Evolutionary conservation across 805 yeast genomes (phyloP).

Genomic region (Sugiyamaella lignohabitans): DNA sequence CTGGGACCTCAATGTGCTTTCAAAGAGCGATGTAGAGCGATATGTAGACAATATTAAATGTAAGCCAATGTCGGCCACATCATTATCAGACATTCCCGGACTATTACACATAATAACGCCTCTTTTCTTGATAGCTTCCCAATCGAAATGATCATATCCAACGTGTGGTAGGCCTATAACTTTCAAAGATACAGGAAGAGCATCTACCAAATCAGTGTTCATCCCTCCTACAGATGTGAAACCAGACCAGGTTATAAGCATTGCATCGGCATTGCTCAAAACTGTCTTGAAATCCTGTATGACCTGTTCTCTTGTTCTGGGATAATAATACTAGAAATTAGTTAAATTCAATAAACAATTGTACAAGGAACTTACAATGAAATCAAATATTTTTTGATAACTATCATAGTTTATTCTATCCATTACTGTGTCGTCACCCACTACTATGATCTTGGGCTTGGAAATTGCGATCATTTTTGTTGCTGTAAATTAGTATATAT

Average conservation of each 20-base stretch:
- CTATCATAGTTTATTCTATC: not conserved
- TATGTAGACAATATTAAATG: slow-evolving; percentile 52
- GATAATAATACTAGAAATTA: not conserved
- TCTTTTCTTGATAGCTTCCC: slow-evolving; percentile 34
- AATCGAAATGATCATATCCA: slow-evolving; percentile 52
- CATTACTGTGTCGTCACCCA: slow-evolving; percentile 28
- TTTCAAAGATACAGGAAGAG: slow-evolving; percentile 43
- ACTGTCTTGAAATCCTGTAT: slow-evolving; percentile 35
- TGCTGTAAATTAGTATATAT: too few relatives aligned
- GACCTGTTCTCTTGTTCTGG: not conserved
- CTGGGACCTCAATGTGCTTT: slow-evolving; percentile 36
- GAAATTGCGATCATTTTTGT: not conserved
- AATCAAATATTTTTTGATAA: not conserved
- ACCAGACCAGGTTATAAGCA: slow-evolving; percentile 51
- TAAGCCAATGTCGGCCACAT: slow-evolving; percentile 69
- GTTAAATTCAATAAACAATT: not conserved
- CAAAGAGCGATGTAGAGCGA: slow-evolving; percentile 49
- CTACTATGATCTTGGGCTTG: not conserved
- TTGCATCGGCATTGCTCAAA: slow-evolving; percentile 40
- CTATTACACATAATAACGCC: slow-evolving; percentile 56
- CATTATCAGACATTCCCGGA: slow-evolving; percentile 44
- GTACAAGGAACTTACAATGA: not conserved
- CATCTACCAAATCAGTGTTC: slow-evolving; percentile 33
- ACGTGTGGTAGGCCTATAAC: slow-evolving; percentile 53
- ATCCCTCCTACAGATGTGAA: slow-evolving; percentile 29